These are phyloP conservation scores for Aquanectria penicillioides DNA, from an alignment of 2,329 filamentous ascomycete genomes.

Conservation along the genomic window DNA sequence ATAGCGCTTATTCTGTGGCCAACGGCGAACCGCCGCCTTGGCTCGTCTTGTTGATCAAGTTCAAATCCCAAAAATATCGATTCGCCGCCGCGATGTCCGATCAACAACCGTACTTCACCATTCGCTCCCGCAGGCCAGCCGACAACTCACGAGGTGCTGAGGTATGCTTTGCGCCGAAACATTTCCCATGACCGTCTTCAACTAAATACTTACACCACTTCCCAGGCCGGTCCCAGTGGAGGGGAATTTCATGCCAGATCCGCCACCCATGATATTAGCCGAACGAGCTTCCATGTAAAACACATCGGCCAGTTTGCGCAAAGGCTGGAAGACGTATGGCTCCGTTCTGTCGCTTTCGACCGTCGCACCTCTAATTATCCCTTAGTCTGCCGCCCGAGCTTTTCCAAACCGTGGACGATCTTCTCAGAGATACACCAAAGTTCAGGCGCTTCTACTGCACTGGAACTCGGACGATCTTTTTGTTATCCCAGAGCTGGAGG, in stretches of 20 bases:
- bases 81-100: slow-evolving; percentile 49
- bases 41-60: slow-evolving; percentile 7
- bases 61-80: not conserved
- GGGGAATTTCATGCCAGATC: slow-evolving; percentile 45
- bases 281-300: slow-evolving; percentile 67
- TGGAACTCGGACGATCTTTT: slow-evolving; percentile 69
- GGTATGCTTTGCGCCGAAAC: slow-evolving; percentile 50
- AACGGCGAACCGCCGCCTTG: slow-evolving; percentile 14
- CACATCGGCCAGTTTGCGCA: slow-evolving; percentile 64
- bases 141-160: slow-evolving; percentile 60
- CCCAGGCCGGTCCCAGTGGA: slow-evolving; percentile 28
- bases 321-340: slow-evolving; percentile 62
- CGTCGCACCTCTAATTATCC: slow-evolving; percentile 12
- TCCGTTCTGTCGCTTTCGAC: not conserved
- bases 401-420: slow-evolving; percentile 65
- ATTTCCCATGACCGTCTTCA: not conserved
- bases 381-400: slow-evolving; percentile 62
- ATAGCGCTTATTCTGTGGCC: slow-evolving; percentile 15
- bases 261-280: slow-evolving; percentile 66
- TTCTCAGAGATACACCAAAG: slow-evolving; percentile 65
- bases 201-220: slow-evolving; percentile 29
- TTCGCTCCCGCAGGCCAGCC: slow-evolving; percentile 59
- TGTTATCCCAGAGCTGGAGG: slow-evolving; percentile 66
- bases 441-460: slow-evolving; percentile 64
- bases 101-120: slow-evolving; percentile 61